Base-by-base conservation (phyloP, 148 eudicot species). In the Linanthus parryae region DNA sequence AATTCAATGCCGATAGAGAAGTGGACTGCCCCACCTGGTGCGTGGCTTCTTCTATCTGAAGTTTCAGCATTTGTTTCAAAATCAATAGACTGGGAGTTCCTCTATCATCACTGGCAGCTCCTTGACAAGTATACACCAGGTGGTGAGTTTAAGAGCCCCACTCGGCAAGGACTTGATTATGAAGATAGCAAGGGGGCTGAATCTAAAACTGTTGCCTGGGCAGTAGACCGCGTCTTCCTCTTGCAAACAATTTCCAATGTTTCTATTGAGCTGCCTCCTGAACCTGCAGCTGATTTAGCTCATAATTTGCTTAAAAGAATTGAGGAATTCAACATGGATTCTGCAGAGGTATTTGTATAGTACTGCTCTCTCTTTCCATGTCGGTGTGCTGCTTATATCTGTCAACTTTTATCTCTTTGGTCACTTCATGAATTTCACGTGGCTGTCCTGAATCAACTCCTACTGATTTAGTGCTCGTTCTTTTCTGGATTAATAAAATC, bases 11-110 rank as follows among this genome's bases (percentile, higher is more conserved):
- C 88, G 16, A 84, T 94, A 59, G 91, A 84, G 64, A 94, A 84
- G 53, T 94, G 99, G 99, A 80, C 85, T 36, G 96, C 99, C 36
- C 95, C 99, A 54, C 79, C 85, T 39, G 99, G 99, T 45, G 80
- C 91, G 44, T 94, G 99, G 99, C 58, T 94, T 61, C 83, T 94
- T 62, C 67, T 94, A 48, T 84, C 95, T 27, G 85, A 82, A 61
- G 95, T 94, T 35, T 94, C 99, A 18, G 48, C 69, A 44, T 84
- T 73, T 58, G 82, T 82, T 59, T 67, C 83, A 29, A 78, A 82
- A 75, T 62, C 85, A 48, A 77, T 88, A 36, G 80, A 88, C 25
- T 94, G 99, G 96, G 82, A 78, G 59, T 94, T 94, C 57, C 88
- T 94, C 48, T 77, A 77, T 65, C 96, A 84, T 67, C 96, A 88